Evolutionary conservation across 2,329 filamentous ascomycete genomes (phyloP).

Genomic region (Aureobasidium uvarum): DNA sequence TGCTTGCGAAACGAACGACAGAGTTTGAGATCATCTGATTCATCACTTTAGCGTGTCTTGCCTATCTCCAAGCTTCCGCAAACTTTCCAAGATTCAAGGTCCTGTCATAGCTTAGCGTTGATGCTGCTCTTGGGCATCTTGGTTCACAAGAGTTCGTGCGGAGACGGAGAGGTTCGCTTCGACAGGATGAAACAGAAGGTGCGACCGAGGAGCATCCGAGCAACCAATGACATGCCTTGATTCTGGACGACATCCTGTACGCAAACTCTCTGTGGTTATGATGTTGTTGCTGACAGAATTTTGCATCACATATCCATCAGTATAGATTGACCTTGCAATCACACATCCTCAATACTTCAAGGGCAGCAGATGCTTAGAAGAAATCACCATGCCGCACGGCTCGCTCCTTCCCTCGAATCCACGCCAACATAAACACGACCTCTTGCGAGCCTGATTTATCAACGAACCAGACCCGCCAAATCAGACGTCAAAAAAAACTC

Average conservation of each 20-base stretch:
- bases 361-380: too few relatives aligned
- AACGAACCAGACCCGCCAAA: background rate
- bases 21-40: background rate
- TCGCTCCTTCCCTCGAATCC: background rate
- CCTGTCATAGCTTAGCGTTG: background rate
- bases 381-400: too few relatives aligned
- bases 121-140: background rate
- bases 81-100: background rate
- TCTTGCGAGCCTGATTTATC: background rate
- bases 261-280: background rate
- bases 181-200: conserved; percentile 7
- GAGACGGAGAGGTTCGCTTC: background rate
- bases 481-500: background rate
- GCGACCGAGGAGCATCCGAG: conserved; percentile 10
- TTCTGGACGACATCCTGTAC: background rate
- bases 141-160: background rate
- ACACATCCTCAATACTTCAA: background rate
- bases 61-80: background rate
- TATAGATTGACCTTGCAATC: background rate
- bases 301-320: background rate
- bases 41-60: background rate
- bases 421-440: background rate
- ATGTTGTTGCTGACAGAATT: background rate
- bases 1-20: background rate
- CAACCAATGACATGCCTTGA: background rate